Percentiles rank a stretch among this genome's conserved stretches.
phyloP scores from a whole-genome alignment of 1,284 basidiomycete species.

The Erythrobasidium hasegawianum region DNA sequence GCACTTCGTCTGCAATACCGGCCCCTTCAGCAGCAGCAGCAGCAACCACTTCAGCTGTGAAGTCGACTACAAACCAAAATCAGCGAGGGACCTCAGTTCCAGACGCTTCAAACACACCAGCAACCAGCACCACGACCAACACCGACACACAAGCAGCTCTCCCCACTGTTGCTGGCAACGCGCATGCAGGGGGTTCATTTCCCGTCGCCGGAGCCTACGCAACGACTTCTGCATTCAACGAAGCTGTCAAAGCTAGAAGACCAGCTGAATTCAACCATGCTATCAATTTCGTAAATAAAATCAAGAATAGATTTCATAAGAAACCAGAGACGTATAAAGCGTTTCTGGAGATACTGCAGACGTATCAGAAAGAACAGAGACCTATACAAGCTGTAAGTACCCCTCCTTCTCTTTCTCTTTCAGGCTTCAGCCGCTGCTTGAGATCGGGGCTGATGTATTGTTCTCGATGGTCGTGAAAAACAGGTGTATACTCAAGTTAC shows the following conservation, averaged over 20 bases:
- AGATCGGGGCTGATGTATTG: too few species aligned
- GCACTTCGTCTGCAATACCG: neutral
- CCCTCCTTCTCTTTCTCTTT: neutral
- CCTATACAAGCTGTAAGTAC: slow-evolving; percentile 76
- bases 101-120: slow-evolving; percentile 4
- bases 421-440: neutral
- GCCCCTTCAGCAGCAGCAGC: neutral
- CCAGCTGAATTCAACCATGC: slow-evolving; percentile 90
- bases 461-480: neutral
- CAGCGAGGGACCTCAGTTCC: too few species aligned
- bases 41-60: neutral
- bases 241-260: slow-evolving; percentile 43
- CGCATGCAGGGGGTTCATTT: neutral
- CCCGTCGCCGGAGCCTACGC: neutral
- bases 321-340: slow-evolving; percentile 96
- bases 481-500: slow-evolving; percentile 93
- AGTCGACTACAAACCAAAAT: too few species aligned
- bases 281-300: slow-evolving; percentile 97
- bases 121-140: slow-evolving; percentile 2
- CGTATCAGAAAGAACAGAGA: slow-evolving; percentile 91
- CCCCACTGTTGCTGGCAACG: neutral
- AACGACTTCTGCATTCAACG: neutral
- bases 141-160: too few species aligned
- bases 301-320: slow-evolving; percentile 87
- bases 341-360: slow-evolving; percentile 96